Conservation (phyloP, 169 alveolate genomes). For the Pseudocohnilembus persalinus region DNA sequence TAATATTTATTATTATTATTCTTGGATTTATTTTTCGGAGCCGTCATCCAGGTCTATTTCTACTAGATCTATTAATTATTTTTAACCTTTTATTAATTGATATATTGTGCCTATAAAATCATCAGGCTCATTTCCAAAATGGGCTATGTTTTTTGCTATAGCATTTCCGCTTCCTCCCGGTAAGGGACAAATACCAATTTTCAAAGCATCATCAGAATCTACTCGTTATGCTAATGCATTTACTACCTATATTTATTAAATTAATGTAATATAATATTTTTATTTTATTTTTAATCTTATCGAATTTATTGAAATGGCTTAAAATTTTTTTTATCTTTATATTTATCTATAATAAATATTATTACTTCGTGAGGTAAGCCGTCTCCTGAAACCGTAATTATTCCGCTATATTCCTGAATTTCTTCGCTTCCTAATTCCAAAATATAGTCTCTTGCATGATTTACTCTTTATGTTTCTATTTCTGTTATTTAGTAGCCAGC, state of each 20-base stretch:
- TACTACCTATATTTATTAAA: conserved; percentile 22
- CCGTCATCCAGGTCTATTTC: conserved; percentile 13
- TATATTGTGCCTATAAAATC: conserved; percentile 44
- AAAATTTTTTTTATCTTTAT: too few species aligned
- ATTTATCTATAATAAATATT: too few species aligned
- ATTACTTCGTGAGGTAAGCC: conserved; percentile 62
- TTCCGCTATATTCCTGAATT: conserved; percentile 34
- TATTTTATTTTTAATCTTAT: too few species aligned
- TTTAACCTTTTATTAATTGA: conserved; percentile 42
- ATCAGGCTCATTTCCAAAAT: conserved; percentile 35
- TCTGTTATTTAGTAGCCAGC: background rate
- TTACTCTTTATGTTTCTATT: background rate
- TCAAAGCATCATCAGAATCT: conserved; percentile 27
- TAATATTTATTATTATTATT: too few species aligned
- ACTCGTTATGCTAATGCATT: conserved; percentile 51
- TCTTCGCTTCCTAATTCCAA: background rate
- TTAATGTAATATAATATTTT: too few species aligned
- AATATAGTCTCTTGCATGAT: background rate
- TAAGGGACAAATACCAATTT: conserved; percentile 41
- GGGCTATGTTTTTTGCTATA: conserved; percentile 33
- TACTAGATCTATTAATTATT: conserved; percentile 47
- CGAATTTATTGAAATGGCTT: too few species aligned
- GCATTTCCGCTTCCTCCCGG: conserved; percentile 75
- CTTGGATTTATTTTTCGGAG: background rate
- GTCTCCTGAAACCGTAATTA: conserved; percentile 61